Conservation (phyloP, 83 land plant genomes). For the Larix sibirica region DNA sequence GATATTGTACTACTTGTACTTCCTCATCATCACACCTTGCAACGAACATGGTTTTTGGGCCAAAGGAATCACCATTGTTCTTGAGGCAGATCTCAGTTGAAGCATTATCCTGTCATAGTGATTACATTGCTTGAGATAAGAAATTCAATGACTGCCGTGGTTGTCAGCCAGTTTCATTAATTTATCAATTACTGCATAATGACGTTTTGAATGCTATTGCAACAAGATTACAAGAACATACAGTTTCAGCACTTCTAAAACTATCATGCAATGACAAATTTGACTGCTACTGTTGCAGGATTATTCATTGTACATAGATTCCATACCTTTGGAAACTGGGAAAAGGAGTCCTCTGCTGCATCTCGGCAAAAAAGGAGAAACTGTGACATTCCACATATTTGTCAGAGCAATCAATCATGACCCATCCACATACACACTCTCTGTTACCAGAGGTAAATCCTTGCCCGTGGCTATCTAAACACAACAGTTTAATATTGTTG, state of each 20-base stretch:
- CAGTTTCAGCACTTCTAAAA: neutral
- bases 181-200: slow-evolving; percentile 2
- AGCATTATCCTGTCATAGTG: no score
- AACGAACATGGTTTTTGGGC: no score
- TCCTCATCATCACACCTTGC: no score
- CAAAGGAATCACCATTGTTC: no score
- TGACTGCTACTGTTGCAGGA: neutral
- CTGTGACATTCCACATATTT: neutral
- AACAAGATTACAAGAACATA: neutral
- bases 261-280: neutral
- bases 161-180: neutral
- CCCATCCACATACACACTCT: neutral
- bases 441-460: slow-evolving; percentile 6
- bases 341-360: slow-evolving; percentile 4
- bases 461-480: neutral
- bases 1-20: no score
- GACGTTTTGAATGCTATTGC: neutral
- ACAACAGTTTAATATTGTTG: neutral
- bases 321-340: neutral
- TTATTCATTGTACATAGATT: neutral
- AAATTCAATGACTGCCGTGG: no score
- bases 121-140: no score
- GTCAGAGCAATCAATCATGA: neutral
- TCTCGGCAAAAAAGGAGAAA: slow-evolving; percentile 14
- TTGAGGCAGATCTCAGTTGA: no score